Percentiles rank a stretch among this genome's conserved stretches.
Conservation (phyloP, 495 filamentous ascomycete genomes). For the Talaromyces nanjingensis region DNA sequence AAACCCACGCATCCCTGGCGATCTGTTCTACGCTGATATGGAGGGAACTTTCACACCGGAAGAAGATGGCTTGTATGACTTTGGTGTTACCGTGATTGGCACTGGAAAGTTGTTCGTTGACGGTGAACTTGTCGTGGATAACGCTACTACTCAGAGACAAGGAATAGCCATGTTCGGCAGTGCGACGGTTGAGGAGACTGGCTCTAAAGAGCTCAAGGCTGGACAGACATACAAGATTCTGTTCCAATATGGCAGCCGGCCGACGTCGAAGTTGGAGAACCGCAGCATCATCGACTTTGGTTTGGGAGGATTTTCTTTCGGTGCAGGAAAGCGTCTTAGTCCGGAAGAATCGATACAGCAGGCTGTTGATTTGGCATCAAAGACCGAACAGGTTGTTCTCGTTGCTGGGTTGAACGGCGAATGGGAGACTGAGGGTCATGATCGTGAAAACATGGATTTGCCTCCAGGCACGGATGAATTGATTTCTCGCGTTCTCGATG, state of each 20-base stretch:
- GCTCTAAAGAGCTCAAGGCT: conserved; percentile 47
- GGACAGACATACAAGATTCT: conserved; percentile 54
- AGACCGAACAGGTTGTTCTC: conserved; percentile 67
- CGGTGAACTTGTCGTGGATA: conserved; percentile 64
- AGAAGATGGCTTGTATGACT: conserved; percentile 60
- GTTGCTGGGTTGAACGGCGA: conserved; percentile 76
- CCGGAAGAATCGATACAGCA: conserved; percentile 58
- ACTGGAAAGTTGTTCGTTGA: conserved; percentile 65
- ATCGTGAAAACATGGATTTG: conserved; percentile 76
- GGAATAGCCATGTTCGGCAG: conserved; percentile 56
- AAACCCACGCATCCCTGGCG: conserved; percentile 43
- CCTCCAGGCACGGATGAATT: conserved; percentile 72
- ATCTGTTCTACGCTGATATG: conserved; percentile 54
- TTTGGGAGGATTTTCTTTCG: conserved; percentile 72
- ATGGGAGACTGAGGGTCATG: conserved; percentile 86
- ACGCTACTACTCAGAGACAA: conserved; percentile 51
- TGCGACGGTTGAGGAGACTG: conserved; percentile 55
- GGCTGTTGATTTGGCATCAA: conserved; percentile 54
- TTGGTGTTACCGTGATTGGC: conserved; percentile 71
- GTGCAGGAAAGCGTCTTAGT: conserved; percentile 61
- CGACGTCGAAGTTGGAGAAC: conserved; percentile 51
- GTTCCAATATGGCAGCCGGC: conserved; percentile 58
- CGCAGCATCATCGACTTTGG: conserved; percentile 47
- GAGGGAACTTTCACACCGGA: conserved; percentile 54
- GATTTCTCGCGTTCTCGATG: conserved; percentile 59